phyloP scores from a whole-genome alignment of 495 filamentous ascomycete species.

The Penicillium manginii region DNA sequence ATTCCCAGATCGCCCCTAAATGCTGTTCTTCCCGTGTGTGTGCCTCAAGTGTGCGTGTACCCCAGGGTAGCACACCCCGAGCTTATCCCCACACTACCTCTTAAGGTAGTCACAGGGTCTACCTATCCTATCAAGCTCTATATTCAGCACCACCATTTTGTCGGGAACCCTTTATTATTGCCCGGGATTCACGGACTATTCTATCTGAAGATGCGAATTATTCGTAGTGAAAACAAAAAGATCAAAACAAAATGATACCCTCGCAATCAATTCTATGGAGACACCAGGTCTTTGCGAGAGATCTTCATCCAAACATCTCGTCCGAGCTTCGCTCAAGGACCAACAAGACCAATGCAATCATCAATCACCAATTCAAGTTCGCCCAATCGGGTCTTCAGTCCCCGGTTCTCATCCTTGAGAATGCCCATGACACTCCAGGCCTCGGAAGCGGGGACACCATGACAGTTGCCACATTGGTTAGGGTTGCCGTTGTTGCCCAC shows the following conservation, averaged over 20 bases:
- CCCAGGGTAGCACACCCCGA: slow-evolving; percentile 18
- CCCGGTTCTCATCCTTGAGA: slow-evolving; percentile 73
- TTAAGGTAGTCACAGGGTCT: slow-evolving; percentile 21
- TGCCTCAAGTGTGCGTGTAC: slow-evolving; percentile 18
- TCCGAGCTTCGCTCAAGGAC: slow-evolving; percentile 30
- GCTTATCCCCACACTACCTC: slow-evolving; percentile 30
- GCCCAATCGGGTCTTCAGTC: slow-evolving; percentile 67
- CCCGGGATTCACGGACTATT: background rate
- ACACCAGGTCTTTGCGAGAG: slow-evolving; percentile 20
- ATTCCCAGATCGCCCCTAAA: background rate
- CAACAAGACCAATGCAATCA: slow-evolving; percentile 69
- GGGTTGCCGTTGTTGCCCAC: slow-evolving; percentile 23
- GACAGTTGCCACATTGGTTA: slow-evolving; percentile 60
- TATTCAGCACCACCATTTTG: background rate
- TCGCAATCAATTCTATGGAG: slow-evolving; percentile 15
- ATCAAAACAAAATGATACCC: slow-evolving; percentile 1
- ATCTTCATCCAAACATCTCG: slow-evolving; percentile 2
- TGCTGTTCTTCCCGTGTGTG: too few relatives aligned
- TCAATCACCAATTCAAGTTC: slow-evolving; percentile 71
- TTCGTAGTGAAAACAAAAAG: background rate
- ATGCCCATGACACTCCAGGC: slow-evolving; percentile 73
- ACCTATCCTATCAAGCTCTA: slow-evolving; percentile 1
- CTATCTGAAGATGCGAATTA: slow-evolving; percentile 5
- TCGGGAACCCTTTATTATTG: background rate
- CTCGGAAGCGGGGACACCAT: slow-evolving; percentile 63